These are phyloP conservation scores for Erodium texanum DNA, from an alignment of 441 rosid species.

Conservation along the genomic window DNA sequence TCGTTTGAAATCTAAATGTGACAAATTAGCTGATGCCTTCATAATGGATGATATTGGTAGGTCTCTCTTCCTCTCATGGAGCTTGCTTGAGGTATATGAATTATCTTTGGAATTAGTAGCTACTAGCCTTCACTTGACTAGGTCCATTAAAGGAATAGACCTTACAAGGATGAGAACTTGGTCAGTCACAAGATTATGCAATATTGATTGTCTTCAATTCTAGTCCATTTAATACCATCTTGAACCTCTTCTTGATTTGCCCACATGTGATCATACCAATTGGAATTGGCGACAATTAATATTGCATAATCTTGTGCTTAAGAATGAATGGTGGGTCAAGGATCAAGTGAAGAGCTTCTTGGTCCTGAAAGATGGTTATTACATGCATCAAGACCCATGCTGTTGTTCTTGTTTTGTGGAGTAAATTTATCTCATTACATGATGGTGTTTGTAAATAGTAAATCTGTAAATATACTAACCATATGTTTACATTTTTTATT, in stretches of 20 bases:
- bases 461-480: not conserved
- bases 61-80: slow-evolving; percentile 11
- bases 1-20: slow-evolving; percentile 71
- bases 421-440: not conserved
- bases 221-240: too few species aligned
- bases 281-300: too few species aligned
- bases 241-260: too few species aligned
- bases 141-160: not conserved
- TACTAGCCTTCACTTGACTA: not conserved
- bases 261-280: too few species aligned
- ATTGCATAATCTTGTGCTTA: not conserved
- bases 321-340: not conserved
- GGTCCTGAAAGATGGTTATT: too few species aligned
- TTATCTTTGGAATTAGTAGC: not conserved
- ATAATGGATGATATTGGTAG: slow-evolving; percentile 71
- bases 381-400: too few species aligned
- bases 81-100: too few species aligned
- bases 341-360: too few species aligned
- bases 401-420: not conserved
- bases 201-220: too few species aligned
- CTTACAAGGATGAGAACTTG: not conserved
- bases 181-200: too few species aligned
- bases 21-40: slow-evolving; percentile 74
- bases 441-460: not conserved
- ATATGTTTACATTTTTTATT: not conserved